Conservation (phyloP, 148 eudicot species). For the Rhododendron ovatum region DNA sequence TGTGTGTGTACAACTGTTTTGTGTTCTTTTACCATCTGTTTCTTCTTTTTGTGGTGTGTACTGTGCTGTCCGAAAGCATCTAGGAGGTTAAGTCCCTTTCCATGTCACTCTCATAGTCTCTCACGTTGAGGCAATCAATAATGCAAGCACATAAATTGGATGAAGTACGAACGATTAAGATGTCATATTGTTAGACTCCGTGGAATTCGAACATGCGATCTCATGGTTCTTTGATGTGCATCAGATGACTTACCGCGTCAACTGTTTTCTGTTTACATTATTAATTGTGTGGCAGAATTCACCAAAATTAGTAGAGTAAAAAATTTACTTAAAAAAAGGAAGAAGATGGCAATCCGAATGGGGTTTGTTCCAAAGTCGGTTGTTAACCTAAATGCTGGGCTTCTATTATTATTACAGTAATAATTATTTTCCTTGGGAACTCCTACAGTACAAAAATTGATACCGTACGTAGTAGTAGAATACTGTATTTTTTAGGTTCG, state of each 20-base stretch:
- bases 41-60: not conserved
- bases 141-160: not conserved
- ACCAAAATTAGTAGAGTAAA: not conserved
- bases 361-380: constrained; percentile 1
- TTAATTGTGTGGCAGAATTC: not conserved
- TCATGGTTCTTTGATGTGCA: not conserved
- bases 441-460: not conserved
- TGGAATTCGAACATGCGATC: not conserved
- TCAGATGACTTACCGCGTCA: not conserved
- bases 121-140: not conserved
- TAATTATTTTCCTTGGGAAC: not conserved
- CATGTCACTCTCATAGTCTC: not conserved
- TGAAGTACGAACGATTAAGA: not conserved
- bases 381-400: not conserved
- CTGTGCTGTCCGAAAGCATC: not conserved
- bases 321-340: not conserved
- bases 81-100: constrained; percentile 17
- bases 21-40: not conserved
- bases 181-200: too few relatives aligned
- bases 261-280: not conserved
- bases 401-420: not conserved
- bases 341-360: not conserved
- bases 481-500: not conserved
- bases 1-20: too few relatives aligned
- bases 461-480: too few relatives aligned